Conservation (phyloP, 371 early-diverging fungal genomes). For the Apophysomyces elegans region DNA sequence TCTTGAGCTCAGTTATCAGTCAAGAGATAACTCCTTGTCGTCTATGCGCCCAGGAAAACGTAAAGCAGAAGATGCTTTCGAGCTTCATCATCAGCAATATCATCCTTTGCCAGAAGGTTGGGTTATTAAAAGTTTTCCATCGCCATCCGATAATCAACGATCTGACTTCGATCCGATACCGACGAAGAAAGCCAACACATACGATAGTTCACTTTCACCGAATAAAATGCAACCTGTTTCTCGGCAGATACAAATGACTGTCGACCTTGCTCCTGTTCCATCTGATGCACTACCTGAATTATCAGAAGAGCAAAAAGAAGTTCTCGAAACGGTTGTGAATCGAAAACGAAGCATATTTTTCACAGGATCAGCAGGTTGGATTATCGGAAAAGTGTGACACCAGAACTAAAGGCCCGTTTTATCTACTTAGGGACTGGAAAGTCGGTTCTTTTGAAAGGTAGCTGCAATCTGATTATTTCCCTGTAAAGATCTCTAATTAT, state of each 20-base stretch:
- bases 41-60: too few relatives aligned
- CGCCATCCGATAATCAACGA: background rate
- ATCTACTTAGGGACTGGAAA: conserved; percentile 72
- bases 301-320: conserved; percentile 62
- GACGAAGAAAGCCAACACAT: background rate
- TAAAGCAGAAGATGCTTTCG: background rate
- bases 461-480: background rate
- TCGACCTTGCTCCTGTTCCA: background rate
- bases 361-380: conserved; percentile 79
- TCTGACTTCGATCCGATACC: background rate
- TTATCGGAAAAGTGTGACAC: background rate
- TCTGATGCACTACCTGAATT: conserved; percentile 23
- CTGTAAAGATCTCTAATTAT: background rate
- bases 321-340: conserved; percentile 60
- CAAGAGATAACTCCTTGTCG: too few relatives aligned
- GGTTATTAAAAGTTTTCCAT: background rate
- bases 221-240: too few relatives aligned
- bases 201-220: background rate
- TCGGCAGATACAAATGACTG: conserved; percentile 2
- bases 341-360: conserved; percentile 66
- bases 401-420: background rate
- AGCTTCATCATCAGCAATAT: background rate
- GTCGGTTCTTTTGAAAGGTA: conserved; percentile 63
- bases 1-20: too few relatives aligned
- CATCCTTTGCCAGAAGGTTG: background rate